phyloP scores from a whole-genome alignment of 177 flowering plant species.

The Viscum album region DNA sequence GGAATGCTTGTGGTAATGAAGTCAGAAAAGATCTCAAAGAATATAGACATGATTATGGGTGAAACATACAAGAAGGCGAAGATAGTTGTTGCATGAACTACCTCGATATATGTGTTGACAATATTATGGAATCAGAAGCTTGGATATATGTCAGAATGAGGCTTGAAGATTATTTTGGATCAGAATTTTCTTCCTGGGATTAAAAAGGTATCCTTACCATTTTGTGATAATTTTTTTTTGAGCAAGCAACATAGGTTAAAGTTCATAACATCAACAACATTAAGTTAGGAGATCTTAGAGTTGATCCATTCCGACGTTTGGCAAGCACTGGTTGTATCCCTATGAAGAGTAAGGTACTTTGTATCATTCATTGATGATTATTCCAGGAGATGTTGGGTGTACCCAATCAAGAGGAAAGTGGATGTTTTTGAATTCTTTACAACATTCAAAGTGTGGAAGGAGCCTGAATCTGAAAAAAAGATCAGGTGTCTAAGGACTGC shows the following conservation, averaged over 20 bases:
- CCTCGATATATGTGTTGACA: not conserved
- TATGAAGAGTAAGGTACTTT: not conserved
- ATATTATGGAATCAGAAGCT: not conserved
- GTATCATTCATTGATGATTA: slow-evolving; percentile 1
- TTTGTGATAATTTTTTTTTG: not conserved
- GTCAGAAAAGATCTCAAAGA: not conserved
- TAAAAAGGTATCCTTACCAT: not conserved
- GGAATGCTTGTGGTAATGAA: no score
- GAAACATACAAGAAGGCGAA: not conserved
- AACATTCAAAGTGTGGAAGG: slow-evolving; percentile 2
- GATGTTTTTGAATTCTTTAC: slow-evolving; percentile 11
- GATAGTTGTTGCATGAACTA: not conserved
- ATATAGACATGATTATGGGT: not conserved
- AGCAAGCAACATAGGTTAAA: not conserved
- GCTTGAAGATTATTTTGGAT: not conserved
- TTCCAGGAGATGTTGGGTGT: not conserved
- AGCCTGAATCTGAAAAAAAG: slow-evolving; percentile 1
- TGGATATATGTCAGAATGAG: not conserved
- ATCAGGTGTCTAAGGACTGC: slow-evolving; percentile 7
- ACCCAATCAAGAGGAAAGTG: not conserved
- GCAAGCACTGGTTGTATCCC: not conserved
- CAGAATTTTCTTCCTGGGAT: not conserved
- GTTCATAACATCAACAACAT: not conserved
- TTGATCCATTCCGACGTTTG: not conserved
- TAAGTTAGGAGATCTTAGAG: not conserved